Evolutionary conservation across 306 rosid species (phyloP).

Genomic region (Dicorynia guianensis): DNA sequence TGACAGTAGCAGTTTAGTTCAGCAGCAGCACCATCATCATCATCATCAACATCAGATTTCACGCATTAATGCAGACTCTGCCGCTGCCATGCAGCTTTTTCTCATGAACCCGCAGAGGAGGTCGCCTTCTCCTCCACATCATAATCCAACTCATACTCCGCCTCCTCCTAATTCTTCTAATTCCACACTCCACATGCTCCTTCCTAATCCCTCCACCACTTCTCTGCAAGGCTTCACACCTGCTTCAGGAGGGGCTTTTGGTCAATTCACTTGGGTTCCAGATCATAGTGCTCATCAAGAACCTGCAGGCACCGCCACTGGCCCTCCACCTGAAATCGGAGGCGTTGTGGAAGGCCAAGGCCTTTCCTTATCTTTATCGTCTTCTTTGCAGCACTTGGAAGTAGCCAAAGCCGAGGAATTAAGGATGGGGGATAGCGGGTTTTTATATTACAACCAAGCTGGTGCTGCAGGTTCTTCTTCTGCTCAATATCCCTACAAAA

Average conservation of each 20-base stretch:
- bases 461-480: conserved; percentile 39
- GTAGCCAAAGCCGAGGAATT: conserved; percentile 78
- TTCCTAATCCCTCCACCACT: conserved; percentile 65
- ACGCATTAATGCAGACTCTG: conserved; percentile 80
- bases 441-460: conserved; percentile 55
- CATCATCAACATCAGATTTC: conserved; percentile 62
- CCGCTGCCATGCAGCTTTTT: conserved; percentile 98
- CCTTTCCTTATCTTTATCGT: conserved; percentile 71
- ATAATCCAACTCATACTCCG: conserved; percentile 29
- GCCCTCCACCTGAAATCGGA: conserved; percentile 37
- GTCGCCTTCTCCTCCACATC: conserved; percentile 71
- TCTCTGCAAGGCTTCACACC: conserved; percentile 54
- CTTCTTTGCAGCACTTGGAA: conserved; percentile 66
- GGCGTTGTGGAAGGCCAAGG: conserved; percentile 70
- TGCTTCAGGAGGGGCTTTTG: conserved; percentile 51
- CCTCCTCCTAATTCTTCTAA: conserved; percentile 22
- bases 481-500: conserved; percentile 55
- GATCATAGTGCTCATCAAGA: conserved; percentile 45
- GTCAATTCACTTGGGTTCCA: conserved; percentile 78
- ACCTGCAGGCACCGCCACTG: conserved; percentile 26
- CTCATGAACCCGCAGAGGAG: conserved; percentile 83
- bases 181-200: conserved; percentile 80
- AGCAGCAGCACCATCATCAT: conserved; percentile 10
- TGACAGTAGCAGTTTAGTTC: conserved; percentile 35
- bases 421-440: conserved; percentile 57